These are phyloP conservation scores for Carex arenaria DNA, from an alignment of 202 grass and related monocot species.

Conservation along the genomic window DNA sequence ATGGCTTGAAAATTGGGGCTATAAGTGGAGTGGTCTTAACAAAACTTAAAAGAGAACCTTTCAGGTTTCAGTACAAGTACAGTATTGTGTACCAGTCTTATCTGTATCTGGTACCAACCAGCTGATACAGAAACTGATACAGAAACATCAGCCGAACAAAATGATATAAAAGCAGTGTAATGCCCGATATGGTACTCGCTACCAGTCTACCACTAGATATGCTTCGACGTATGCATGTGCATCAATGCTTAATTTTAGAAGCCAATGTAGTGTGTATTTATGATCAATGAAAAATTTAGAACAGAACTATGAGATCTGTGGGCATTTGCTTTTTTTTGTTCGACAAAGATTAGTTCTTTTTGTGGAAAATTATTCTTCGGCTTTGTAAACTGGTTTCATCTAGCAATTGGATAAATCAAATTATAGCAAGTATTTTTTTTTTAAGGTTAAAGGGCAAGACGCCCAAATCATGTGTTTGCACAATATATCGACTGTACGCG, in stretches of 20 bases:
- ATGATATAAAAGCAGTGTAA: neutral
- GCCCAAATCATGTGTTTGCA: neutral
- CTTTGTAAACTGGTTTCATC: neutral
- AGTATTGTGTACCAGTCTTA: neutral
- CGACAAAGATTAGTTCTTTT: neutral
- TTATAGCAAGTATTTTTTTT: neutral
- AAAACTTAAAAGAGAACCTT: neutral
- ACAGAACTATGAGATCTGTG: neutral
- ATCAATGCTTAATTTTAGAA: neutral
- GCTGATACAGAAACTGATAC: neutral
- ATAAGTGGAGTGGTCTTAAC: neutral
- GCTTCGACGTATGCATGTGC: neutral
- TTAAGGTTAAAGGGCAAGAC: too few relatives aligned
- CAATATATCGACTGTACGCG: neutral
- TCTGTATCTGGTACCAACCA: neutral
- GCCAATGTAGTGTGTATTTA: neutral
- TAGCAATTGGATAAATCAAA: neutral
- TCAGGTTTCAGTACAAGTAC: neutral
- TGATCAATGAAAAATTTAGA: neutral
- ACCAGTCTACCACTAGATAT: conserved; percentile 2
- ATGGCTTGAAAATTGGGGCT: neutral
- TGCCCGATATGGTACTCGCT: neutral
- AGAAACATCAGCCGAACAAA: too few relatives aligned
- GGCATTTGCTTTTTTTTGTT: neutral
- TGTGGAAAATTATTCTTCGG: neutral